phyloP scores from a whole-genome alignment of 2,329 filamentous ascomycete genomes.

The Ophiostoma perfectum region DNA sequence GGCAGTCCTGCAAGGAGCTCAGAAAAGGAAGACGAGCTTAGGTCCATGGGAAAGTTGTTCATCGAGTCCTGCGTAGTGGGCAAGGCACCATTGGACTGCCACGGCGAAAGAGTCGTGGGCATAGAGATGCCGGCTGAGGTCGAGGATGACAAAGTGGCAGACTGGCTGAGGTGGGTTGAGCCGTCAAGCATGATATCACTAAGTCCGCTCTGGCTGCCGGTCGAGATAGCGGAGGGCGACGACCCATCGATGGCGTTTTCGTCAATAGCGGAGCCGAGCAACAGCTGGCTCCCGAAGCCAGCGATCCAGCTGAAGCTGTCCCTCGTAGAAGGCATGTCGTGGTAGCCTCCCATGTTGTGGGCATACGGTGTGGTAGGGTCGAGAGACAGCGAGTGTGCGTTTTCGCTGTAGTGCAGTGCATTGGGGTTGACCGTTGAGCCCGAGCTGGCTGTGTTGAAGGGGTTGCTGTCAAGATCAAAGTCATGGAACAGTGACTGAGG shows the following conservation, averaged over 20 bases:
- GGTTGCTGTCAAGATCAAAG: constrained; percentile 59
- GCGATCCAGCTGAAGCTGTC: constrained; percentile 78
- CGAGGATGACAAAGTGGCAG: constrained; percentile 43
- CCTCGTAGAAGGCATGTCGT: constrained; percentile 38
- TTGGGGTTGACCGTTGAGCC: constrained; percentile 65
- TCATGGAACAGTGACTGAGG: constrained; percentile 52
- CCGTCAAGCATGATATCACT: constrained; percentile 90
- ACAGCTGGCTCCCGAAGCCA: constrained; percentile 73
- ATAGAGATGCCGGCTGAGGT: constrained; percentile 34
- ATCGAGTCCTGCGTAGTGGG: constrained; percentile 60
- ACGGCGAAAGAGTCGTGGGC: constrained; percentile 45
- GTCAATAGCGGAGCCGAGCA: constrained; percentile 53
- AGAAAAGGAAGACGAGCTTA: constrained; percentile 54
- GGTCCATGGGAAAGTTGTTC: constrained; percentile 68
- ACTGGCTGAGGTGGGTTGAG: constrained; percentile 52
- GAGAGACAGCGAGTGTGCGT: constrained; percentile 60
- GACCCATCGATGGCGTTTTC: constrained; percentile 86
- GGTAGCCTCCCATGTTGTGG: constrained; percentile 32
- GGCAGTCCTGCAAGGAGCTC: constrained; percentile 56
- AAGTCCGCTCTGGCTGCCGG: constrained; percentile 82
- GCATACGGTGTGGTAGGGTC: constrained; percentile 44
- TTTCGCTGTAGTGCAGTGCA: constrained; percentile 73
- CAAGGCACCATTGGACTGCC: constrained; percentile 56
- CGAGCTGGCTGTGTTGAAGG: constrained; percentile 64
- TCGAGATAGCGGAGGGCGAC: constrained; percentile 93